phyloP scores from a whole-genome alignment of 345 rosid genomes.

The Heritiera fomes region DNA sequence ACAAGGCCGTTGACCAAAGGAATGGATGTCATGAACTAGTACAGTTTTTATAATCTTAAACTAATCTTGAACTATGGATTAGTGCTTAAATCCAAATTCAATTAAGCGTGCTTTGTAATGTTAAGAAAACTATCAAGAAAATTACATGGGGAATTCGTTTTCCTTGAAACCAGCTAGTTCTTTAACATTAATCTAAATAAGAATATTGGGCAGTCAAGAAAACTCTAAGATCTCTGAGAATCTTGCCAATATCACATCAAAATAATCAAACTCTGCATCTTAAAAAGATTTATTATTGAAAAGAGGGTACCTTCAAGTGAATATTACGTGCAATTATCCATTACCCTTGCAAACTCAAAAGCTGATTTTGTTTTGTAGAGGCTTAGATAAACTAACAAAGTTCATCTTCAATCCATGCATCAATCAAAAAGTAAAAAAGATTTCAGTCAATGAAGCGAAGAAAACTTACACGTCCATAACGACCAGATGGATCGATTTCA shows the following conservation, averaged over 20 bases:
- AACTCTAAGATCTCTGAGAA: neutral
- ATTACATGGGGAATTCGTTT: neutral
- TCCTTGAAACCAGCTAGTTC: neutral
- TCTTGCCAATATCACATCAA: neutral
- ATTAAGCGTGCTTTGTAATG: neutral
- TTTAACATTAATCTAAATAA: neutral
- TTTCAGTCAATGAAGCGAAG: neutral
- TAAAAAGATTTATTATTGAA: neutral
- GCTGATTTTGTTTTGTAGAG: neutral
- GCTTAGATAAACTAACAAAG: neutral
- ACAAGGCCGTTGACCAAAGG: constrained; percentile 22
- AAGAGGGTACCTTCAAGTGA: neutral
- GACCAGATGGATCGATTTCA: constrained; percentile 86
- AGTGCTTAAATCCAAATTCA: neutral
- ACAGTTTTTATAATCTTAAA: neutral
- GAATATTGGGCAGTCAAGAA: neutral
- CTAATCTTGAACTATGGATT: neutral
- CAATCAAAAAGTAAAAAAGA: neutral
- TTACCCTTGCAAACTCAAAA: neutral
- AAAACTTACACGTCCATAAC: constrained; percentile 85
- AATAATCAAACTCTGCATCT: neutral
- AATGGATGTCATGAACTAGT: neutral
- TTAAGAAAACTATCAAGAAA: neutral
- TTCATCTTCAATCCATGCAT: neutral
- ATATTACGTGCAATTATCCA: neutral